Percentiles rank a stretch among this genome's conserved stretches.
Evolutionary conservation across 176 grass and related monocot species (phyloP).

Genomic region (Carex cristatella): DNA sequence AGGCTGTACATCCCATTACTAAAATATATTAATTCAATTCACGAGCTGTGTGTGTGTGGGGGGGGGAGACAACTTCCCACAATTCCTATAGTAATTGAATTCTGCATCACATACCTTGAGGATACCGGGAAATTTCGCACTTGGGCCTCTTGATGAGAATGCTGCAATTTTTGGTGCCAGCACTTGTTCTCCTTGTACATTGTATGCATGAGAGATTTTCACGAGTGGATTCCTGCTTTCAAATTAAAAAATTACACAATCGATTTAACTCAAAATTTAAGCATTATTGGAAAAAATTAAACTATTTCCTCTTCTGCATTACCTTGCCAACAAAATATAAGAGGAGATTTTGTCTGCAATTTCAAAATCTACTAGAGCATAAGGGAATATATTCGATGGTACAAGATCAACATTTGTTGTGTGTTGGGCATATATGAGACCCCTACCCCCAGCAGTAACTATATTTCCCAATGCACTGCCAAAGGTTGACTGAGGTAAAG

Average conservation of each 20-base stretch:
- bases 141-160: conserved; percentile 48
- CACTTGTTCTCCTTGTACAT: conserved; percentile 18
- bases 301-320: neutral
- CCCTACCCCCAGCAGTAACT: conserved; percentile 5
- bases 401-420: neutral
- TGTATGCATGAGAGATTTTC: conserved; percentile 26
- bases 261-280: neutral
- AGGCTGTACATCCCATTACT: conserved; percentile 27
- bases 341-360: conserved; percentile 4
- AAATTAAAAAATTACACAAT: neutral
- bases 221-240: neutral
- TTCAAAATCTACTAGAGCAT: conserved; percentile 29
- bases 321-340: neutral
- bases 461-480: neutral
- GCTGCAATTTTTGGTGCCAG: conserved; percentile 33
- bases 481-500: neutral
- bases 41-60: too few relatives aligned
- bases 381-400: neutral
- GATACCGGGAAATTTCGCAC: neutral
- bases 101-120: conserved; percentile 34
- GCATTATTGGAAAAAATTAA: neutral
- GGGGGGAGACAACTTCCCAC: neutral
- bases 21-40: neutral
- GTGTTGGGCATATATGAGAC: conserved; percentile 33
- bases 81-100: neutral